Evolutionary conservation across 441 rosid genomes (phyloP), one percentile per base, ranked within the genome.

Genomic region (Sinapis alba): DNA sequence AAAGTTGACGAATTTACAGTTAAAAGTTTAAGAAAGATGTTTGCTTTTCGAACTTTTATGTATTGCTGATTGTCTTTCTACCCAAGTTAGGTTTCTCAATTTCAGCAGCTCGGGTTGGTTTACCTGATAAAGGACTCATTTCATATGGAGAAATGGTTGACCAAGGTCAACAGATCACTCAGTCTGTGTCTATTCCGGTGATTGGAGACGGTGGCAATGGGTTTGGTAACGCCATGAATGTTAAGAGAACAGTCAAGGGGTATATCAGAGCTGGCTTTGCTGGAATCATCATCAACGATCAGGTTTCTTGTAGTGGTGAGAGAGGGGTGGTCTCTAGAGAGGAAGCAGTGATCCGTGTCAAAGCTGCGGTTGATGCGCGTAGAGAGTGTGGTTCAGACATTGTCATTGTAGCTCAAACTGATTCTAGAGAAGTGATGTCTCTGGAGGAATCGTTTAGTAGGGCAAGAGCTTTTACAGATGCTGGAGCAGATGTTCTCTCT

Each of bases 121-220:
- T 87, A 76, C 97, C 96, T 1, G 97, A 90, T 83, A 83, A 87
- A 21, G 96, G 92, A 30, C 83, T 87, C 28, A 71, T 94, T 59
- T 92, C 99, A 36, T 94, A 86, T 61, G 99, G 99, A 59, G 99
- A 94, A 85, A 94, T 94, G 97, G 65, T 94, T 69, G 99, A 94
- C 80, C 97, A 90, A 75, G 96, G 98, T 68, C 86, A 70, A 68
- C 93, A 84, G 58, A 95, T 95, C 63, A 90, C 93, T 21, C 82
- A 87, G 43, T 90, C 97, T 54, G 91, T 88, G 30, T 80, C 94
- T 0, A 88, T 94, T 78, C 98, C 98, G 18, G 88, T 92, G 41
- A 90, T 92, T 51, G 99, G 97, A 50, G 99, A 94, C 65, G 92
- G 90, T 50, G 97, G 90, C 69, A 89, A 83, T 78, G 99, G 99